Evolutionary conservation across 2,329 filamentous ascomycete genomes (phyloP), one percentile per base, ranked within the genome.

Genomic region (Cladophialophora chaetospira): DNA sequence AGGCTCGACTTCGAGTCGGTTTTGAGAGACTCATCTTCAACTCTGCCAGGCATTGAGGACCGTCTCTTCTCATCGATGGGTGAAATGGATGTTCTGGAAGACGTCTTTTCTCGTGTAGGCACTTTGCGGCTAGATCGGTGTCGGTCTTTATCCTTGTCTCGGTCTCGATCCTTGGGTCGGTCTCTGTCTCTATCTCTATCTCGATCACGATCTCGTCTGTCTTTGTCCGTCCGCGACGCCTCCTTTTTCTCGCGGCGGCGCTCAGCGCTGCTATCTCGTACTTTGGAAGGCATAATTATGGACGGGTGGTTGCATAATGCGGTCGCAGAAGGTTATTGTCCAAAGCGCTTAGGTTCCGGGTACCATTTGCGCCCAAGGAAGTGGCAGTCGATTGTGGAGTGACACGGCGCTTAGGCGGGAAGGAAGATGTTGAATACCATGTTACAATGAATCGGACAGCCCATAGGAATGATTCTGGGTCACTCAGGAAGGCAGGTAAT

Each of bases 1-100:
- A 88, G 70, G 60, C 80, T 82, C 25, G 73, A 68, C 61, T 74
- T 76, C 45, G 75, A 76, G 47, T 75, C 75, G 53, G 55, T 55
- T 43, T 56, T 58, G 36, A 50, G 33, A 5, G 52, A 47, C 9
- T 33, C 55, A 23, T 63, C 55, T 21, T 64, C 58, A 28, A 60
- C 48, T 45, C 60, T 53, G 10, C 61, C 54, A 46, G 67, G 67
- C 63, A 70, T 66, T 2, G 68, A 70, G 23, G 64, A 61, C 53
- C 65, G 64, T 50, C 67, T 60, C 50, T 63, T 67, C 15, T 62
- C 53, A 26, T 64, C 52, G 23, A 61, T 58, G n/a, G 67, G 65
- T 21, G 64, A 63, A 28, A 64, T 55, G n/a, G 65, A 67, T 31
- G 66, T 60, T 57, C 56, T 61, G 5, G 64, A 63, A 15, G 55